A percentile compares a stretch with the other conserved stretches of the same genome.
phyloP scores from a whole-genome alignment of 1,284 basidiomycete genomes.

The Anthracocystis panici-leucophaei region DNA sequence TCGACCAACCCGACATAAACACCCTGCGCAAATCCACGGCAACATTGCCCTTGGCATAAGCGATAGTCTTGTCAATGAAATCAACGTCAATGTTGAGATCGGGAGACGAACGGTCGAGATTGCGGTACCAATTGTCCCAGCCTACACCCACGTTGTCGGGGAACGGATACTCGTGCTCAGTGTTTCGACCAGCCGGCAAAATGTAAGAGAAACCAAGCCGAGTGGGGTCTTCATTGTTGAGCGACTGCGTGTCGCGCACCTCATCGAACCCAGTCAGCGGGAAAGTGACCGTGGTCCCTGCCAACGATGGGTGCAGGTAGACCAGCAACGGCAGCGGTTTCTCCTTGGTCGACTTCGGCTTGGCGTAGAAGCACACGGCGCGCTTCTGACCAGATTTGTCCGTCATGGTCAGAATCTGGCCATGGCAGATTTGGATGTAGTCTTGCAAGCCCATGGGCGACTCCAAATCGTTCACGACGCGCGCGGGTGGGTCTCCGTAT shows the following conservation, averaged over 20 bases:
- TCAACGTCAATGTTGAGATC: constrained; percentile 33
- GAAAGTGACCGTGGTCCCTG: constrained; percentile 7
- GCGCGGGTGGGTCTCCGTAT: constrained; percentile 28
- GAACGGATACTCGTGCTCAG: constrained; percentile 26
- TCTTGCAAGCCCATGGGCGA: constrained; percentile 30
- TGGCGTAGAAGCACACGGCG: constrained; percentile 33
- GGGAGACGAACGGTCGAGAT: constrained; percentile 34
- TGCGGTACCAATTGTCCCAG: constrained; percentile 48
- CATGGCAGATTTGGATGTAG: constrained; percentile 26
- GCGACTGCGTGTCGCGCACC: constrained; percentile 27
- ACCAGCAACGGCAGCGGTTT: constrained; percentile 34
- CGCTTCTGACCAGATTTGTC: constrained; percentile 19
- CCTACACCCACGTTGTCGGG: constrained; percentile 30
- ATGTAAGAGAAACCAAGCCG: constrained; percentile 35
- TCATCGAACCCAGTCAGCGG: constrained; percentile 24
- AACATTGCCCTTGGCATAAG: constrained; percentile 21
- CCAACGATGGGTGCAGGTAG: constrained; percentile 28
- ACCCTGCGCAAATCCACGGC: constrained; percentile 24
- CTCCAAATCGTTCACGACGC: constrained; percentile 16
- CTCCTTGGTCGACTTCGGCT: constrained; percentile 25
- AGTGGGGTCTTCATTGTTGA: constrained; percentile 21
- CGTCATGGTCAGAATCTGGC: constrained; percentile 23
- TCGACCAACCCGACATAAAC: constrained; percentile 31
- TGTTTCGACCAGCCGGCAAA: constrained; percentile 32
- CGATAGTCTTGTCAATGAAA: constrained; percentile 33